These are phyloP conservation scores for Salisapilia sapeloensis DNA, from an alignment of 352 stramenopile species.

Conservation along the genomic window DNA sequence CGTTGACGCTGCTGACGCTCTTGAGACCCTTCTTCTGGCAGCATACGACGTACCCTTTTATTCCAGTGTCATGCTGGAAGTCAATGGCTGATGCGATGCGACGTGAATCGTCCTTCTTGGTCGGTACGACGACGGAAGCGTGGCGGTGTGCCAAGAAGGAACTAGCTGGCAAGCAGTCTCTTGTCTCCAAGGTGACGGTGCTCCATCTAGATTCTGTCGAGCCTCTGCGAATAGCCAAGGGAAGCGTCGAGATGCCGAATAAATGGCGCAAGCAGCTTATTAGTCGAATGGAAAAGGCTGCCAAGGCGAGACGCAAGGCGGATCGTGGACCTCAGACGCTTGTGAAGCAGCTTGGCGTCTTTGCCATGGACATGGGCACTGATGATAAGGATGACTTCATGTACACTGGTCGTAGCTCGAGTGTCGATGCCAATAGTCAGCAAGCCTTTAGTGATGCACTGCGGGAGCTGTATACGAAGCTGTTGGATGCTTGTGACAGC, in stretches of 20 bases:
- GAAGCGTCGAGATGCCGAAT: constrained; percentile 32
- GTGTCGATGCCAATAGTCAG: background rate
- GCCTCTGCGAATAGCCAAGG: constrained; percentile 32
- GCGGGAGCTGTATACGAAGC: background rate
- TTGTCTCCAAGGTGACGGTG: constrained; percentile 43
- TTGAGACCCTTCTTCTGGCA: constrained; percentile 70
- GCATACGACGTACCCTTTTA: constrained; percentile 58
- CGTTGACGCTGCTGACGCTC: constrained; percentile 45
- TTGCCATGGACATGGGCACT: background rate
- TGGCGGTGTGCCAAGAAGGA: constrained; percentile 40
- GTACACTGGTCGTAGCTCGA: background rate
- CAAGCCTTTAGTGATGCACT: background rate
- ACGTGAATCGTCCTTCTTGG: constrained; percentile 44
- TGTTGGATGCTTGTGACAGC: background rate
- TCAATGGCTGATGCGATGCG: constrained; percentile 48
- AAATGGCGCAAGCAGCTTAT: constrained; percentile 68
- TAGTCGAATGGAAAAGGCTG: constrained; percentile 49
- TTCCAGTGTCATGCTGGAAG: constrained; percentile 51
- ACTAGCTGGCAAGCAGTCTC: constrained; percentile 26
- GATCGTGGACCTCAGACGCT: constrained; percentile 6
- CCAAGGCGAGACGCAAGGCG: constrained; percentile 38
- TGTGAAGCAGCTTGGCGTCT: no score
- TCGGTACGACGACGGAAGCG: constrained; percentile 44
- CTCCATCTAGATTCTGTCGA: constrained; percentile 43
- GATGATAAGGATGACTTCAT: background rate